Percentiles rank a stretch among this genome's conserved stretches.
Evolutionary conservation across 768 basidiomycete species (phyloP).

Genomic region (Suillus fuscotomentosus): DNA sequence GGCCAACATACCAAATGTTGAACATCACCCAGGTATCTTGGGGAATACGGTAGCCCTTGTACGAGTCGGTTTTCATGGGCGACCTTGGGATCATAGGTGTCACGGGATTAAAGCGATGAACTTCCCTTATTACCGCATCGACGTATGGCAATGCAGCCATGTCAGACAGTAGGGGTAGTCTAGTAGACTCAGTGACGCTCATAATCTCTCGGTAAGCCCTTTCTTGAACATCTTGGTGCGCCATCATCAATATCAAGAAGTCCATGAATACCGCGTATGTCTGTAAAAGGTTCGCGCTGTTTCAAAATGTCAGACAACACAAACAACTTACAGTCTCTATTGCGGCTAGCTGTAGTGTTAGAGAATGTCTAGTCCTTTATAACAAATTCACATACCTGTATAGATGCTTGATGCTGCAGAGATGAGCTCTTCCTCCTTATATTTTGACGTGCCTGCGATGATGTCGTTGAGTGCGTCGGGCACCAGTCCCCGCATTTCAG

Average conservation of each 20-base stretch:
- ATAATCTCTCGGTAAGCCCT: not conserved
- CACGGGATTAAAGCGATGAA: not conserved
- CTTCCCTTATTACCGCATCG: not conserved
- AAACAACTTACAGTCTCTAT: not conserved
- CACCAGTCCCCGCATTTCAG: not conserved
- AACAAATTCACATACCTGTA: not conserved
- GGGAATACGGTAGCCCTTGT: not conserved
- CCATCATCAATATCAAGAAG: not conserved
- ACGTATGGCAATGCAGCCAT: not conserved
- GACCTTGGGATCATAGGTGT: not conserved
- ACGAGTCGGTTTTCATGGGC: not conserved
- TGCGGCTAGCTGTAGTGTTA: not conserved
- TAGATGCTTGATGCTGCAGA: not conserved
- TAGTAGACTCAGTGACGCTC: not conserved
- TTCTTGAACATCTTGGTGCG: not conserved
- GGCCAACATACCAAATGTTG: not conserved
- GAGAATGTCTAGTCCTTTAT: not conserved
- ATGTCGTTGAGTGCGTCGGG: not conserved
- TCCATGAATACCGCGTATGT: not conserved
- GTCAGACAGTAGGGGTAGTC: not conserved
- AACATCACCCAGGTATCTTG: not conserved
- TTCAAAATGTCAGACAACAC: not conserved
- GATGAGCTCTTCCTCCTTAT: not conserved
- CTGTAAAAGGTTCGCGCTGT: not conserved
- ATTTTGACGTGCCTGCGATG: not conserved